Base-by-base conservation (phyloP, 2,329 filamentous ascomycete species). In the Fusarium zealandicum region DNA sequence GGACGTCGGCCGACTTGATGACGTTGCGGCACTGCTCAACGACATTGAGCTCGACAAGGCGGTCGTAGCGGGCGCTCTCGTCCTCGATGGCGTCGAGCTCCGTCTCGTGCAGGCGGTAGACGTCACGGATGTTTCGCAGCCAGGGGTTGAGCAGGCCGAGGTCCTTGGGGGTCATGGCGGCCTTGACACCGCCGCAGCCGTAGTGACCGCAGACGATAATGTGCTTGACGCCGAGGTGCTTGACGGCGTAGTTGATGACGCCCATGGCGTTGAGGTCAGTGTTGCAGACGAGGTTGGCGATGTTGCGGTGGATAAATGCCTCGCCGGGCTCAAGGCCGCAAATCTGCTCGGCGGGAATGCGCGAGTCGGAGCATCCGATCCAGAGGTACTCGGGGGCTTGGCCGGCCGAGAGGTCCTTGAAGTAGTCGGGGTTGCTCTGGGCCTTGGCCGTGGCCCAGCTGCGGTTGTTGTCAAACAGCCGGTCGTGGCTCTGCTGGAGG, bases 251-350 rank as follows among this genome's bases (percentile, higher is more conserved):
- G 72, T 95, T 87, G 75, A 96, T 90, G 67, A 96, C 92, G 72
- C 84, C 84, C 72, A 90, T 87, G 42, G 87, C 86, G 74, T 87
- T 92, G 69, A 96, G 82, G 72, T 97, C 93, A 60, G 86, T 88
- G 70, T 87, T 85, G 76, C 86, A 86, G 51, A 96, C 82, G 62
- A 96, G 82, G 80, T 96, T 96, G 76, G 92, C 92, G 74, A 96
- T 96, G 71, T 97, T 96, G 75, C 93, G 90, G 81, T 96, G 92
- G 64, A 96, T 89, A 74, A 96, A 97, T 68, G 93, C 89, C 75
- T 96, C 91, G 65, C 92, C 92, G n/a, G 92, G 90, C 70, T 89
- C 81, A 51, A 93, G 83, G 63, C 90, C 88, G 39, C 92, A 86
- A 72, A 97, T 87, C 70, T 90, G 90, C 69, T 93, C 93, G 67